Evolutionary conservation across 2,329 filamentous ascomycete genomes (phyloP), one percentile per base, ranked within the genome.

Genomic region (Stenocarpella maydis): DNA sequence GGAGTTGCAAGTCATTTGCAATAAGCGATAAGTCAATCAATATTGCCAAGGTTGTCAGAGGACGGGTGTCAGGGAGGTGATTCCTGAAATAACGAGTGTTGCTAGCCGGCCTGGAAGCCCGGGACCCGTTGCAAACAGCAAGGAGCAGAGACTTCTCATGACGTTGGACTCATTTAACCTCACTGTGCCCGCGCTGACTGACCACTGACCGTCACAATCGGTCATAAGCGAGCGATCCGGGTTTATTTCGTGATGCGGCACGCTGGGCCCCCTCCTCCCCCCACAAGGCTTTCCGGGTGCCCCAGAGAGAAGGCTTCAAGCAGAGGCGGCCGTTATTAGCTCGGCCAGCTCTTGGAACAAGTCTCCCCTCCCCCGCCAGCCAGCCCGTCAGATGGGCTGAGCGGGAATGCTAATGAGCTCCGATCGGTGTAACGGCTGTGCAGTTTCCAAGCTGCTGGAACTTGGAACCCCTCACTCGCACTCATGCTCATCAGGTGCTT

Each of bases 161-260:
- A 61, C 66, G 41, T 50, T 65, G 45, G 52, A 65, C 61, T 68
- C 58, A 50, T 65, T 47, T 54, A 65, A 65, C 17, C 65, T 41
- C 69, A 69, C 24, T 49, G 19, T 63, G 37, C 41, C 68, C 37
- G 58, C 53, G 61, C 45, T 49, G 41, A 34, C 55, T 47, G 55
- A 61, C 41, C 19, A 63, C 61, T 66, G 61, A 69, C 67, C 61
- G 67, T 71, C 54, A 63, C 41, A 67, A 61, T 67, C 69, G 69
- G 69, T 71, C 69, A 71, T 71, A 58, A 69, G 69, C 69, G 69
- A 67, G 63, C 45, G 67, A 71, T 69, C 70, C 70, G 70, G 63
- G 50, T 71, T 69, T 71, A 65, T 71, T 71, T 71, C 70, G 69
- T 71, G 69, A 69, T 67, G 67, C 67, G 65, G 61, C 37, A 69